Conservation (phyloP, 768 basidiomycete species). For the Lentinula detonsa region DNA sequence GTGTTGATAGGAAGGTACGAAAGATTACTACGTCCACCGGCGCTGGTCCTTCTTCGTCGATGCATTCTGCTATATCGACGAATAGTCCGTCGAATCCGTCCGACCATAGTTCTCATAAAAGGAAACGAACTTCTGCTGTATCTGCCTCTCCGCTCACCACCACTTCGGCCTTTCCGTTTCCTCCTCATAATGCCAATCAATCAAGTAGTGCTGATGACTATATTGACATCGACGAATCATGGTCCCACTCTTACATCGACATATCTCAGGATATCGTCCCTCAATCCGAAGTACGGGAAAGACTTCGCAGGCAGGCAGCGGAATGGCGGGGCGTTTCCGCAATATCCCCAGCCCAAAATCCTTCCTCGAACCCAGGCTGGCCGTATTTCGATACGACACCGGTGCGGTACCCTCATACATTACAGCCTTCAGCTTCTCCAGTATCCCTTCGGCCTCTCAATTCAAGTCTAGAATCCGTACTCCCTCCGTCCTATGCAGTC, state of each 20-base stretch:
- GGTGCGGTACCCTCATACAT: not conserved
- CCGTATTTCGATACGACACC: not conserved
- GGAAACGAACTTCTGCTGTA: constrained; percentile 25
- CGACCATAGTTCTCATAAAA: not conserved
- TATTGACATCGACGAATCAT: constrained; percentile 43
- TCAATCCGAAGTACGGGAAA: constrained; percentile 36
- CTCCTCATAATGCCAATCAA: constrained; percentile 4
- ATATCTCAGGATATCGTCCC: constrained; percentile 41
- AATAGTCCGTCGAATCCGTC: constrained; percentile 25
- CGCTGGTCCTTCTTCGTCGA: constrained; percentile 15
- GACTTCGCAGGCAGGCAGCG: constrained; percentile 52
- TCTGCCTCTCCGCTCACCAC: constrained; percentile 16
- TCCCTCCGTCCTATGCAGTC: constrained; percentile 54
- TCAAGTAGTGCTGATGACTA: constrained; percentile 10
- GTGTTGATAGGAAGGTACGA: constrained; percentile 14
- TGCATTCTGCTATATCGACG: constrained; percentile 23
- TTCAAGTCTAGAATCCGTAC: constrained; percentile 2
- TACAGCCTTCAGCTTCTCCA: constrained; percentile 10
- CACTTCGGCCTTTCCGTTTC: constrained; percentile 15
- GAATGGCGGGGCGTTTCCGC: constrained; percentile 69
- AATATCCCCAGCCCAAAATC: constrained; percentile 18
- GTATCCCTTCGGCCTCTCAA: constrained; percentile 14
- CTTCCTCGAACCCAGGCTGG: not conserved
- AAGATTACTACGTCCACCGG: constrained; percentile 33
- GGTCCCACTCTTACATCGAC: constrained; percentile 37